phyloP scores from a whole-genome alignment of 1,139 yeast genomes.

The Scheffersomyces parashehatae region DNA sequence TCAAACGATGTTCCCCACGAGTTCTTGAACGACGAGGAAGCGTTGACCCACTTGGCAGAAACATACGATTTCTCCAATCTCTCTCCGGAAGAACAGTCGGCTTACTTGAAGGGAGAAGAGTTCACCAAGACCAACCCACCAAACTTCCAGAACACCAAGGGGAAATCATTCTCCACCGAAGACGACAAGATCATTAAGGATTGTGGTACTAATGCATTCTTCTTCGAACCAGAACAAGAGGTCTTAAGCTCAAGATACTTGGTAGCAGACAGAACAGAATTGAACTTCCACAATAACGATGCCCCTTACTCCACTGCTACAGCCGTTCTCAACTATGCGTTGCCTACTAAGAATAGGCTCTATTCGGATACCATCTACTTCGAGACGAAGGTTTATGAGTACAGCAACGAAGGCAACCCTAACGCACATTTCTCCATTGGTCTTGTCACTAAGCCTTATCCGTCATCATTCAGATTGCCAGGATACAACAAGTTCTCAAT shows the following conservation, averaged over 20 bases:
- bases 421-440: constrained; percentile 72
- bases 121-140: constrained; percentile 37
- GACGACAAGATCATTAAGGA: constrained; percentile 34
- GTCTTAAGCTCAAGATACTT: constrained; percentile 35
- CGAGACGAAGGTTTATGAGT: constrained; percentile 66
- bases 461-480: constrained; percentile 76
- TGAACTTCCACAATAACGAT: constrained; percentile 49
- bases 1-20: constrained; percentile 34
- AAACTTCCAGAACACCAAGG: constrained; percentile 29
- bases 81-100: constrained; percentile 46
- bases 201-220: constrained; percentile 43
- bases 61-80: constrained; percentile 39
- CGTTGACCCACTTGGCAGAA: constrained; percentile 35
- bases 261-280: constrained; percentile 66
- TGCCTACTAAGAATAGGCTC: constrained; percentile 57
- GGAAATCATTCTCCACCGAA: constrained; percentile 32
- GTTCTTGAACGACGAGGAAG: constrained; percentile 45
- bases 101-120: constrained; percentile 37
- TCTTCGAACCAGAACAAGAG: constrained; percentile 37
- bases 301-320: constrained; percentile 48
- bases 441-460: constrained; percentile 84
- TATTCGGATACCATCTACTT: constrained; percentile 67
- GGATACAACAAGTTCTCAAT: constrained; percentile 81
- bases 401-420: constrained; percentile 27
- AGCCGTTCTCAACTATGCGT: constrained; percentile 56